These are phyloP conservation scores for Yamadazyma sp. DNA, from an alignment of 1,139 yeast genomes.

Conservation along the genomic window DNA sequence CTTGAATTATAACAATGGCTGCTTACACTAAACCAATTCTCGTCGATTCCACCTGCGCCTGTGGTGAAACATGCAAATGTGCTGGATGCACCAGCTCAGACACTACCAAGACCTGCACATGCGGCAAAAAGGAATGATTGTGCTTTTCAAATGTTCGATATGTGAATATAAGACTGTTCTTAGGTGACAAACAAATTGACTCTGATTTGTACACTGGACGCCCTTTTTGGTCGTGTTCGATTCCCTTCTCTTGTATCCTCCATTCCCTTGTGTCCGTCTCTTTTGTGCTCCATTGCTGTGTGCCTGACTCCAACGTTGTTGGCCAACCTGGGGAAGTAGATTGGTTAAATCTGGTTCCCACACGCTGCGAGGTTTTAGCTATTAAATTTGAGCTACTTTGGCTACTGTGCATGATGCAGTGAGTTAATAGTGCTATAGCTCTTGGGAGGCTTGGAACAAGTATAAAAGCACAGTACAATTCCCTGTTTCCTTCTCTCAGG, in stretches of 20 bases:
- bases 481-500: neutral
- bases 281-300: no score
- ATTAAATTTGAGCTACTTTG: neutral
- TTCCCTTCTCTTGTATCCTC: neutral
- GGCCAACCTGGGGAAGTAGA: no score
- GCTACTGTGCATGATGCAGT: neutral
- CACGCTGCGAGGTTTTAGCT: conserved; percentile 4
- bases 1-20: conserved; percentile 13
- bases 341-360: neutral
- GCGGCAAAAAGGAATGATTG: conserved; percentile 7
- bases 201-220: no score
- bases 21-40: conserved; percentile 15
- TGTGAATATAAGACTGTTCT: no score
- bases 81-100: conserved; percentile 9
- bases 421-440: conserved; percentile 2
- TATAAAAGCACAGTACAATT: conserved; percentile 1
- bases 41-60: conserved; percentile 17
- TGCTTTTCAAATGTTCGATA: no score
- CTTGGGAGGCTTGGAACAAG: neutral
- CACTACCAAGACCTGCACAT: conserved; percentile 7
- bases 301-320: no score
- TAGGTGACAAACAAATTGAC: no score
- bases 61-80: conserved; percentile 15
- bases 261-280: neutral
- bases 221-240: neutral